phyloP scores from a whole-genome alignment of 2,329 filamentous ascomycete species.

The Verticillium dahliae region DNA sequence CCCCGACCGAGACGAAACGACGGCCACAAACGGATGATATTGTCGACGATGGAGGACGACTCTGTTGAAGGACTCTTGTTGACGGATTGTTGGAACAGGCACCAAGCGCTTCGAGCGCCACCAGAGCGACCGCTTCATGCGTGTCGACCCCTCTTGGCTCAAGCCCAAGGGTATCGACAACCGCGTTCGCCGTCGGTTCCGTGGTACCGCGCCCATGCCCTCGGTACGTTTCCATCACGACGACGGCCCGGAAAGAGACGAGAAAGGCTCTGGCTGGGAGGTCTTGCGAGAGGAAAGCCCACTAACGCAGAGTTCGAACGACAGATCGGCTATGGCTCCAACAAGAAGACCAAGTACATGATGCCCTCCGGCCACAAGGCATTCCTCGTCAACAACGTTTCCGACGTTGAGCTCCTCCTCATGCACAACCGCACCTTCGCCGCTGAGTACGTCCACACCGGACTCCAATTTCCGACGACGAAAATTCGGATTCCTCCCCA shows the following conservation, averaged over 20 bases:
- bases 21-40: slow-evolving; percentile 9
- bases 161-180: slow-evolving; percentile 99
- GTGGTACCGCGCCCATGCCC: slow-evolving; percentile 92
- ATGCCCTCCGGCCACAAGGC: slow-evolving; percentile 99
- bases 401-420: slow-evolving; percentile 93
- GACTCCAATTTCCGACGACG: background rate
- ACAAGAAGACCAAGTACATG: slow-evolving; percentile 99
- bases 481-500: background rate
- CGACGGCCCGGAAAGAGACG: background rate
- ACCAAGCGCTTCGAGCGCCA: slow-evolving; percentile 94
- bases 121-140: slow-evolving; percentile 95
- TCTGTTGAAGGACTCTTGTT: slow-evolving; percentile 22
- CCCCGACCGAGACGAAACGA: background rate
- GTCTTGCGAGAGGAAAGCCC: background rate
- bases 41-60: slow-evolving; percentile 1
- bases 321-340: slow-evolving; percentile 97
- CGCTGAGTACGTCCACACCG: slow-evolving; percentile 71
- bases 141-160: slow-evolving; percentile 86
- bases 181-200: slow-evolving; percentile 94
- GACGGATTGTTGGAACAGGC: slow-evolving; percentile 50
- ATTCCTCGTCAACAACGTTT: slow-evolving; percentile 96
- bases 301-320: slow-evolving; percentile 1
- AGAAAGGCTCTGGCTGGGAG: slow-evolving; percentile 2
- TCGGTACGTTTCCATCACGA: slow-evolving; percentile 64
- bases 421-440: slow-evolving; percentile 99